phyloP scores from a whole-genome alignment of 225 moss, liverwort and hornwort species.

The Pseudisothecium myosuroides region DNA sequence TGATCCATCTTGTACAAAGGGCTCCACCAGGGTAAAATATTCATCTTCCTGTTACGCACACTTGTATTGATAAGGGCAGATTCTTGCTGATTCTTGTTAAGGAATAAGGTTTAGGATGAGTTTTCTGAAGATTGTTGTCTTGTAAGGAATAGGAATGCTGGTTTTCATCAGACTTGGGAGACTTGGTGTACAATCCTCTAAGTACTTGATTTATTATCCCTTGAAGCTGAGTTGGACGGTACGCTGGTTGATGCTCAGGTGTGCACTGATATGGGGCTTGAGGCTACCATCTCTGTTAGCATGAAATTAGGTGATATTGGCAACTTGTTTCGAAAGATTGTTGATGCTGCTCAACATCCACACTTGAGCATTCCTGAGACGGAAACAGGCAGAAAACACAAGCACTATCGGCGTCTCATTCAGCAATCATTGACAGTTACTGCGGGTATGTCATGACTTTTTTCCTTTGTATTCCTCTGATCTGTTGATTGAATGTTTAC shows the following conservation, averaged over 20 bases:
- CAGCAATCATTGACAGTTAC: slow-evolving; percentile 78
- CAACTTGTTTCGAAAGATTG: slow-evolving; percentile 81
- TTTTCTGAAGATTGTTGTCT: not conserved
- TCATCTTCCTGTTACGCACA: not conserved
- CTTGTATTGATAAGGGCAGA: not conserved
- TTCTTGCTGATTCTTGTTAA: not conserved
- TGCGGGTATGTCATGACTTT: slow-evolving; percentile 48
- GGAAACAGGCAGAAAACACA: slow-evolving; percentile 80
- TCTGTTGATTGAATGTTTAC: not conserved
- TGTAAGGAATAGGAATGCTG: not conserved
- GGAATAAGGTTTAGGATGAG: not conserved
- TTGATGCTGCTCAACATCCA: slow-evolving; percentile 94
- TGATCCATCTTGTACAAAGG: slow-evolving; percentile 64
- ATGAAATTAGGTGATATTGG: slow-evolving; percentile 95
- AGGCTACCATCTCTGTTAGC: slow-evolving; percentile 89
- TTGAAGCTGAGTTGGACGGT: not conserved
- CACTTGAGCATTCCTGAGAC: slow-evolving; percentile 96
- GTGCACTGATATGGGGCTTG: slow-evolving; percentile 94
- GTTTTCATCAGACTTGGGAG: not conserved
- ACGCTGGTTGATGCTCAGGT: slow-evolving; percentile 43
- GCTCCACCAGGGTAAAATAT: slow-evolving; percentile 69
- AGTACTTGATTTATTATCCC: not conserved
- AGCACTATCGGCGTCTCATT: slow-evolving; percentile 77
- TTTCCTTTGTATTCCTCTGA: not conserved
- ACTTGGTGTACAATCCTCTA: not conserved